Conservation (phyloP, 768 basidiomycete genomes). For the Lactarius akahatsu region DNA sequence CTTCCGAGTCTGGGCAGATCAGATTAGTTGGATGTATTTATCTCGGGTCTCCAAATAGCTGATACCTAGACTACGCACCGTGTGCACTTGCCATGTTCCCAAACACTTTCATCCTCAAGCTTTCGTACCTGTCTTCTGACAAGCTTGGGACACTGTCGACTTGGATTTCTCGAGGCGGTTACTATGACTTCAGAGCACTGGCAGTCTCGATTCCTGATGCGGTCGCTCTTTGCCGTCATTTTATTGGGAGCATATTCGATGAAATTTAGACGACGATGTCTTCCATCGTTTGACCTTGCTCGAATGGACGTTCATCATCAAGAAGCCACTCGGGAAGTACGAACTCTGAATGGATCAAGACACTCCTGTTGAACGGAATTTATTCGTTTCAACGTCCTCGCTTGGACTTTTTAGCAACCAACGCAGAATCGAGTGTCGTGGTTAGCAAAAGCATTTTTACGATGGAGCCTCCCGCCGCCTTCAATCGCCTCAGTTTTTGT, state of each 20-base stretch:
- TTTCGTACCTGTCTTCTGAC: slow-evolving; percentile 16
- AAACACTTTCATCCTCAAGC: slow-evolving; percentile 6
- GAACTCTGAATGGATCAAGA: neutral
- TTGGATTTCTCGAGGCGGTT: slow-evolving; percentile 5
- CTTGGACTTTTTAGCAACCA: slow-evolving; percentile 20
- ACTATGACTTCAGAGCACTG: neutral
- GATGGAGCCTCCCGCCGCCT: neutral
- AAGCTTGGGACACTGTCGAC: slow-evolving; percentile 7
- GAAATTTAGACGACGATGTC: slow-evolving; percentile 3
- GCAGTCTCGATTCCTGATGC: slow-evolving; percentile 5
- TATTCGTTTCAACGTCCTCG: slow-evolving; percentile 13
- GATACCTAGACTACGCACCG: neutral
- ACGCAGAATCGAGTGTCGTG: slow-evolving; percentile 25
- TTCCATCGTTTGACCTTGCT: neutral
- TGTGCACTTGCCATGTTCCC: slow-evolving; percentile 13
- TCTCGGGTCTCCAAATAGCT: no score
- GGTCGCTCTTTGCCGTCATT: neutral
- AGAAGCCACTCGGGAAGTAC: slow-evolving; percentile 9
- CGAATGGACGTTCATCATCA: slow-evolving; percentile 21
- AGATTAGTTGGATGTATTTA: neutral
- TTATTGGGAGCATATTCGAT: neutral
- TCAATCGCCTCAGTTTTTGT: neutral
- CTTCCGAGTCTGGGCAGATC: neutral
- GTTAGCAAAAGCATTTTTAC: slow-evolving; percentile 15
- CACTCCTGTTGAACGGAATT: slow-evolving; percentile 7